Conservation (phyloP, 2,329 filamentous ascomycete genomes). For the Alternaria dauci region DNA sequence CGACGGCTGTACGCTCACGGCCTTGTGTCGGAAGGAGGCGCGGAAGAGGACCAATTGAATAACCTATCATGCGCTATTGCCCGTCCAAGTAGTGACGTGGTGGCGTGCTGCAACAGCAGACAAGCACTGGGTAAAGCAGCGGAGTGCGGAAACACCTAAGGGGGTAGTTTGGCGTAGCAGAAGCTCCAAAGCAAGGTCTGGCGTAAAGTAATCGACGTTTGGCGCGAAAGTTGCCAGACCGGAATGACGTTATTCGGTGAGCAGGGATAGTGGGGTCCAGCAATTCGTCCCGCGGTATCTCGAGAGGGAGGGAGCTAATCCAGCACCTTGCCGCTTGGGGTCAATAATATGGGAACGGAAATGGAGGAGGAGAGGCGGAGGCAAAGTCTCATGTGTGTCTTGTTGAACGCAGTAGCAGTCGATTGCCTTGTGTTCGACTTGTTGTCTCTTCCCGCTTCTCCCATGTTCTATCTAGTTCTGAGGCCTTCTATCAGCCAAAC, state of each 20-base stretch:
- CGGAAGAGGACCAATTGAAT: slow-evolving; percentile 19
- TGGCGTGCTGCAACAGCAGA: slow-evolving; percentile 28
- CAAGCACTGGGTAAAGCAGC: slow-evolving; percentile 6
- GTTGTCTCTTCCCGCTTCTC: slow-evolving; percentile 25
- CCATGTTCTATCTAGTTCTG: slow-evolving; percentile 40
- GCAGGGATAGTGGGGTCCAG: slow-evolving; percentile 29
- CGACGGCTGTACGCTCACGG: slow-evolving; percentile 21
- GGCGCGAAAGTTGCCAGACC: slow-evolving; percentile 18
- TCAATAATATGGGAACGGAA: background rate
- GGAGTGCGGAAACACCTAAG: slow-evolving; percentile 8
- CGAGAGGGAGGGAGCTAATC: slow-evolving; percentile 7
- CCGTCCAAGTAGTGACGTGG: slow-evolving; percentile 23
- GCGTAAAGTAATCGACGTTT: slow-evolving; percentile 16
- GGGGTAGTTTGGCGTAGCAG: slow-evolving; percentile 1
- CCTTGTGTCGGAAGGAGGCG: slow-evolving; percentile 24
- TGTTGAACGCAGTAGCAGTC: slow-evolving; percentile 11
- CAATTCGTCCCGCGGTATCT: slow-evolving; percentile 18
- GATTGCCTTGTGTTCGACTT: slow-evolving; percentile 29
- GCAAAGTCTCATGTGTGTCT: slow-evolving; percentile 13
- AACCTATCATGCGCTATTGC: slow-evolving; percentile 37
- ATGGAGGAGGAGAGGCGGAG: background rate
- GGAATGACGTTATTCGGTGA: slow-evolving; percentile 41
- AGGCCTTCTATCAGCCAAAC: background rate
- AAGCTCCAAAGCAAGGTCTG: slow-evolving; percentile 20
- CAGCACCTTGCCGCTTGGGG: background rate